These are phyloP conservation scores for Cucumis sativus DNA, from an alignment of 306 rosid species.

Conservation along the genomic window DNA sequence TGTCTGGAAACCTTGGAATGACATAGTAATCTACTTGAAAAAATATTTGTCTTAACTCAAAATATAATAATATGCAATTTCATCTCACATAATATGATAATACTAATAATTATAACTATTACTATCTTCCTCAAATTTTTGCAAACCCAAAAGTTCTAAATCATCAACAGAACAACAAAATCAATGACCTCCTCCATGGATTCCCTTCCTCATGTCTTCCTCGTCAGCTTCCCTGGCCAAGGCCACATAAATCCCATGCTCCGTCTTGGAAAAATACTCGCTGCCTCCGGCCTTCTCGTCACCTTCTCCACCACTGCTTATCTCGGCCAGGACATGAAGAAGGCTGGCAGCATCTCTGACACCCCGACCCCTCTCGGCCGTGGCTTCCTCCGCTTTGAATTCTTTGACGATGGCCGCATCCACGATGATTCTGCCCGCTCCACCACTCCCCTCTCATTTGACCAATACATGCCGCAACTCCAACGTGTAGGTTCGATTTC, in stretches of 20 bases:
- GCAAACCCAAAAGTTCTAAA: no score
- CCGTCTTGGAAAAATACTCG: slow-evolving; percentile 31
- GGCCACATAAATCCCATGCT: slow-evolving; percentile 61
- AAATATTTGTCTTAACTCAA: no score
- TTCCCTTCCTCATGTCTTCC: slow-evolving; percentile 23
- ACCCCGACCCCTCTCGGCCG: slow-evolving; percentile 7
- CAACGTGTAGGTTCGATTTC: slow-evolving; percentile 18
- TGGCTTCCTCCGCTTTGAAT: slow-evolving; percentile 40
- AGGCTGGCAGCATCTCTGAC: slow-evolving; percentile 10
- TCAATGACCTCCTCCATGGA: neutral
- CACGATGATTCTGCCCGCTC: neutral
- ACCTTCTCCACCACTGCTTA: slow-evolving; percentile 19
- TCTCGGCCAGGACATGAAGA: slow-evolving; percentile 17
- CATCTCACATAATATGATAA: no score
- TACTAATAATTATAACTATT: no score
- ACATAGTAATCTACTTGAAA: no score
- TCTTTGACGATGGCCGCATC: slow-evolving; percentile 26
- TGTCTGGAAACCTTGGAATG: no score
- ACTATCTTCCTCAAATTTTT: no score
- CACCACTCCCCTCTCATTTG: neutral
- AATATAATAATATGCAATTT: no score
- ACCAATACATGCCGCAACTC: slow-evolving; percentile 16
- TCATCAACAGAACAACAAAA: neutral
- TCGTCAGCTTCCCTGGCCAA: slow-evolving; percentile 42
- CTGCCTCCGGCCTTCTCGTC: slow-evolving; percentile 35